A percentile compares a stretch with the other conserved stretches of the same genome.
These are phyloP conservation scores for Tricholoma furcatifolium DNA, from an alignment of 768 basidiomycete genomes.

Conservation along the genomic window DNA sequence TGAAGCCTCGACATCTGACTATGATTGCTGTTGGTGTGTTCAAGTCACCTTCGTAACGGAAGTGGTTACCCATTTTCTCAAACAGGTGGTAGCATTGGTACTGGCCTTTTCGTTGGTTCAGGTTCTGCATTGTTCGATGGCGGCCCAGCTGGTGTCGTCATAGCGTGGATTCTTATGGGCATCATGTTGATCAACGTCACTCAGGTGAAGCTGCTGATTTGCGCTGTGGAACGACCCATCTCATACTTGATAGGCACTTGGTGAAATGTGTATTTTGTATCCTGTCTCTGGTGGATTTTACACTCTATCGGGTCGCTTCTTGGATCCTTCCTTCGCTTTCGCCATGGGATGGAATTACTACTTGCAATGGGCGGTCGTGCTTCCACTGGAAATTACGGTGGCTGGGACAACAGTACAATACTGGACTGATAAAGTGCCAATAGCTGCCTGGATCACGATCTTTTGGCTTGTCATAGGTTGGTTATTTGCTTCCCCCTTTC, in stretches of 20 bases:
- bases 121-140: conserved; percentile 38
- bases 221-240: neutral
- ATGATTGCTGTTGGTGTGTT: conserved; percentile 49
- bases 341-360: conserved; percentile 53
- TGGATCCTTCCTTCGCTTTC: conserved; percentile 47
- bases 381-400: conserved; percentile 46
- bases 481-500: neutral
- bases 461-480: conserved; percentile 41
- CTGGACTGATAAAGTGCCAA: conserved; percentile 37
- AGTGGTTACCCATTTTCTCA: neutral
- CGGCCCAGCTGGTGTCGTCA: conserved; percentile 43
- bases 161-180: conserved; percentile 45
- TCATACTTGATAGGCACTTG: conserved; percentile 34
- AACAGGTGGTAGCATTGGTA: conserved; percentile 46
- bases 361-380: conserved; percentile 44
- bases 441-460: conserved; percentile 46
- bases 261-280: conserved; percentile 49
- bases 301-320: conserved; percentile 43
- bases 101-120: conserved; percentile 48
- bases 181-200: conserved; percentile 49
- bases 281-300: conserved; percentile 51
- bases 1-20: conserved; percentile 45
- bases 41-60: neutral
- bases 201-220: conserved; percentile 26
- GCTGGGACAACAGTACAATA: conserved; percentile 44